Percentiles rank a stretch among this genome's conserved stretches.
Conservation (phyloP, 2,329 filamentous ascomycete species). For the Nectriaceae sp. region DNA sequence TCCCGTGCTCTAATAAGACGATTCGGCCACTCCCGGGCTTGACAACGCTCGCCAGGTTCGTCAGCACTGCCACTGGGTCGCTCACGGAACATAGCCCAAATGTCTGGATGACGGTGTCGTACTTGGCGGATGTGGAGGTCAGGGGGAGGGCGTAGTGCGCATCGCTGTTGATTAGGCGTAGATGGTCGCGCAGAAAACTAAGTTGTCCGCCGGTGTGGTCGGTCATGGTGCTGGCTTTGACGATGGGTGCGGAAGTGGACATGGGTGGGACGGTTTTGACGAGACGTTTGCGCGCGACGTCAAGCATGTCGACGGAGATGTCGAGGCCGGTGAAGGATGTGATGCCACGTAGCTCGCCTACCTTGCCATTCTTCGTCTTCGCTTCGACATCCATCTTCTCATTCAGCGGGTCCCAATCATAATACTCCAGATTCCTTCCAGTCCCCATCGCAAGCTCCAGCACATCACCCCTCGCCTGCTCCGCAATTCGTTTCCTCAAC, state of each 20-base stretch:
- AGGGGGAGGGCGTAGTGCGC: conserved; percentile 46
- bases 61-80: conserved; percentile 55
- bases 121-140: conserved; percentile 42
- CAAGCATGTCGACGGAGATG: conserved; percentile 61
- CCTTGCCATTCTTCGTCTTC: conserved; percentile 8
- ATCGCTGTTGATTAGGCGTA: conserved; percentile 53
- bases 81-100: conserved; percentile 66
- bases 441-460: conserved; percentile 65
- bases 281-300: conserved; percentile 56
- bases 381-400: conserved; percentile 17
- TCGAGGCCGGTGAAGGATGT: conserved; percentile 64
- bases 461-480: conserved; percentile 55
- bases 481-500: conserved; percentile 51
- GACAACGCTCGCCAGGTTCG: conserved; percentile 53
- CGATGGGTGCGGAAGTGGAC: conserved; percentile 32
- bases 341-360: conserved; percentile 33
- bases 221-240: conserved; percentile 35
- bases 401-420: conserved; percentile 53
- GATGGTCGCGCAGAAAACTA: conserved; percentile 41
- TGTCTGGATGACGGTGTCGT: conserved; percentile 65
- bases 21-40: conserved; percentile 60
- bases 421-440: conserved; percentile 61
- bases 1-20: conserved; percentile 63
- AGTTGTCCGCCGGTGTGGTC: conserved; percentile 39
- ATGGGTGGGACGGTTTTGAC: conserved; percentile 44